phyloP scores from a whole-genome alignment of 2,329 filamentous ascomycete genomes.

The Thelonectria olida region DNA sequence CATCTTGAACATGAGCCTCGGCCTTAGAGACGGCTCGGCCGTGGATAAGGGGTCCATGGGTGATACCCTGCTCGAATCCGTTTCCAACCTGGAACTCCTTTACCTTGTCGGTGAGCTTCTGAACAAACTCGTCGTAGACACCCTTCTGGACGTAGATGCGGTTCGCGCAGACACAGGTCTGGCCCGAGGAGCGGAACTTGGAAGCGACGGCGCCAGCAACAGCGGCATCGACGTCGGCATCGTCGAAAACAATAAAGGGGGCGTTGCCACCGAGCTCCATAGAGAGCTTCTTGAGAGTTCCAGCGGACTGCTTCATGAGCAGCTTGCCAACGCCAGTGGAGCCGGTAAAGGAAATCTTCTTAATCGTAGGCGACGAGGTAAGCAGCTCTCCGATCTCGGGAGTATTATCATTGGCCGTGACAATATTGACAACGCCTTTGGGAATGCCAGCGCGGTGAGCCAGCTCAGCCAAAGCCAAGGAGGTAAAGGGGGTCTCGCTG shows the following conservation, averaged over 20 bases:
- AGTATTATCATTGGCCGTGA: conserved; percentile 84
- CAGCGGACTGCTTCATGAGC: conserved; percentile 89
- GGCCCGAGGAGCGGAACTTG: conserved; percentile 94
- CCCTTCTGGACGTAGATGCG: conserved; percentile 81
- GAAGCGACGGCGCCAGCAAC: conserved; percentile 83
- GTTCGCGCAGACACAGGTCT: conserved; percentile 95
- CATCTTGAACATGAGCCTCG: conserved; percentile 81
- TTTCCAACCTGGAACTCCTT: conserved; percentile 78
- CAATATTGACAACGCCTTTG: conserved; percentile 87
- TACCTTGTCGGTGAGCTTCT: conserved; percentile 76
- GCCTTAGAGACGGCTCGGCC: conserved; percentile 83
- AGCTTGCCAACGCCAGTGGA: conserved; percentile 74
- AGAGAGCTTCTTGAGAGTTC: conserved; percentile 83
- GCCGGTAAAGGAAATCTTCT: conserved; percentile 95
- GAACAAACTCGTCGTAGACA: conserved; percentile 79
- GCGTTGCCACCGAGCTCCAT: conserved; percentile 96
- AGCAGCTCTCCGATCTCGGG: conserved; percentile 79
- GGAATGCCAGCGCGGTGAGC: conserved; percentile 89
- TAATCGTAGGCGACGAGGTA: conserved; percentile 76
- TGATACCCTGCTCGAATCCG: conserved; percentile 75
- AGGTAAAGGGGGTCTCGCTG: conserved; percentile 90
- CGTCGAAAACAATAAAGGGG: conserved; percentile 96
- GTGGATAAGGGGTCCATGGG: conserved; percentile 88
- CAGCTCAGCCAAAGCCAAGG: conserved; percentile 87
- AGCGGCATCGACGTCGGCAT: conserved; percentile 87